Evolutionary conservation across 140 eudicot species (phyloP).

Genomic region (Oenanthe javanica): DNA sequence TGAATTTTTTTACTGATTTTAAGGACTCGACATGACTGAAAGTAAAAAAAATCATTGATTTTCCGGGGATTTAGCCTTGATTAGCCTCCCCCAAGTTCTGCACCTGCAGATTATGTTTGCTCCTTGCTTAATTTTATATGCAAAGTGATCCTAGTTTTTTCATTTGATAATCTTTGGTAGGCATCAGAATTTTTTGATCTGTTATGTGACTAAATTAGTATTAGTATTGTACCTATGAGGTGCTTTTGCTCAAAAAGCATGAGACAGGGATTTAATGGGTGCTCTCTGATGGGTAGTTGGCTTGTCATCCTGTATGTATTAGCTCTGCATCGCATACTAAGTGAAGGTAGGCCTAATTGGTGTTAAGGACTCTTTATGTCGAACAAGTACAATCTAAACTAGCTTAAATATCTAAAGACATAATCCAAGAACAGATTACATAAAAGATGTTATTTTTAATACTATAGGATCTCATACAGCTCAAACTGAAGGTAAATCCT

Average conservation of each 20-base stretch:
- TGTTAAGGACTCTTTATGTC: conserved; percentile 2
- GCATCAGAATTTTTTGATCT: not conserved
- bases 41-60: too few species aligned
- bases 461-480: conserved; percentile 8
- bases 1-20: too few species aligned
- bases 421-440: conserved; percentile 14
- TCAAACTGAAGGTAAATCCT: conserved; percentile 13
- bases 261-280: not conserved
- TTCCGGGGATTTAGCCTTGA: too few species aligned
- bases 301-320: not conserved
- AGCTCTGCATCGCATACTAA: not conserved
- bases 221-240: not conserved
- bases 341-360: not conserved
- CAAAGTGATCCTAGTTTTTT: not conserved
- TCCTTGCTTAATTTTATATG: not conserved
- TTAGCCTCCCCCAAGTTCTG: too few species aligned
- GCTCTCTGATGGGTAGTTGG: conserved; percentile 5
- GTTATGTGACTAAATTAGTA: not conserved
- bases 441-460: not conserved
- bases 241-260: not conserved
- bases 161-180: not conserved
- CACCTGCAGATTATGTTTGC: not conserved
- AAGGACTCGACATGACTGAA: too few species aligned
- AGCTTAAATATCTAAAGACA: not conserved
- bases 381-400: not conserved